Base-by-base conservation (phyloP, 1,284 basidiomycete species). In the Malassezia nana region DNA sequence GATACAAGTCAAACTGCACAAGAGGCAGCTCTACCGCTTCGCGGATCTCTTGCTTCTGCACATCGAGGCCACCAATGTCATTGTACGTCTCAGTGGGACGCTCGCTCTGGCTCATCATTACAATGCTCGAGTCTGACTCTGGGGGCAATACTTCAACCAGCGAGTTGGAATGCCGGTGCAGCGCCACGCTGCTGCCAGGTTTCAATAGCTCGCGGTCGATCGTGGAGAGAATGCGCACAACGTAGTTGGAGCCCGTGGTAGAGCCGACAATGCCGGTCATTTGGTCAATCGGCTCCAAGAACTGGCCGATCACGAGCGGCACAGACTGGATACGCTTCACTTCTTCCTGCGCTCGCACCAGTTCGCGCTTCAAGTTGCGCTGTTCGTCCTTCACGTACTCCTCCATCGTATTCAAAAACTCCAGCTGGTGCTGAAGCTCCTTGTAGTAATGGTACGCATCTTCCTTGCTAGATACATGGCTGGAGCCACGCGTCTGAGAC, bases 271-370 rank as follows among this genome's bases (percentile, higher is more conserved):
- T 99, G 56, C 87, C 91, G 18, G 92, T 90, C 70, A 87, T 84
- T 75, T 96, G 89, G 78, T 99, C 94, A 75, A 99, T 96, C 50
- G 94, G 88, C 77, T 99, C 94, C 39, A 98, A 82, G 79, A 99
- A 99, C 75, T 99, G 94, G 47, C 94, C 94, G 67, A 99, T 99
- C 69, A 99, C 94, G n/a, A 99, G 83, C 0, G 94, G 94, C 3
- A 98, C 94, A 45, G 88, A 89, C 78, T 99, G 91, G 73, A 99
- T 99, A 52, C 94, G 86, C 78, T 96, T 96, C 67, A 99, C 94
- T 78, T 99, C 94, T 76, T 99, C 94, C 72, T 98, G 92, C 0
- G 94, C 94, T 57, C 94, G 86, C 62, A 98, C 86, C 55, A 98
- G 84, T 77, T 99, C 94, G 55, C 92, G 84, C 75, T 96, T 94